A percentile compares a stretch with the other conserved stretches of the same genome.
phyloP scores from a whole-genome alignment of 225 moss, liverwort and hornwort genomes.

The Thuidium tamariscinum region DNA sequence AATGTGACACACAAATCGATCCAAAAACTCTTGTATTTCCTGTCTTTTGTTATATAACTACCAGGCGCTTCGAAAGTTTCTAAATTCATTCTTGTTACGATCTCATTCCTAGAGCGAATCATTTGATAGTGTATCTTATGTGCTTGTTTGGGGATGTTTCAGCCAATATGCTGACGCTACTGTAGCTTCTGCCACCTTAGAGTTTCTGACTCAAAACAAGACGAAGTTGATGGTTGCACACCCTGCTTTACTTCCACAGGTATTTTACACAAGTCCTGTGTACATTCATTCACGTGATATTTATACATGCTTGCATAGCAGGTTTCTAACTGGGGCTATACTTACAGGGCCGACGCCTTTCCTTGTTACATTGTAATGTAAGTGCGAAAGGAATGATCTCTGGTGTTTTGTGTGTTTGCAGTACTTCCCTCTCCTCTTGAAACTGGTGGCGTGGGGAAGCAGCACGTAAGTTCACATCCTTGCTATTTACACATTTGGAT shows the following conservation, averaged over 20 bases:
- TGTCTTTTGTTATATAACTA: neutral
- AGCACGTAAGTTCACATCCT: conserved; percentile 37
- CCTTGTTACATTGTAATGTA: neutral
- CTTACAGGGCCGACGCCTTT: neutral
- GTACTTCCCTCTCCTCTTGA: conserved; percentile 89
- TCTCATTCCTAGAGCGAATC: neutral
- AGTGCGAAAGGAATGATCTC: neutral
- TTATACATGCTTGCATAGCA: neutral
- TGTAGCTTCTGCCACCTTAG: conserved; percentile 68
- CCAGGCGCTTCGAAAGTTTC: neutral
- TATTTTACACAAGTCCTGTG: neutral
- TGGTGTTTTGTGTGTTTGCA: conserved; percentile 25
- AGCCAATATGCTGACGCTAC: conserved; percentile 80
- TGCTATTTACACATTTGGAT: neutral
- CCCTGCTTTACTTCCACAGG: conserved; percentile 72
- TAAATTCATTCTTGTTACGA: neutral
- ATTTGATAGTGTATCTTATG: neutral
- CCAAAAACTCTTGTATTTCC: neutral
- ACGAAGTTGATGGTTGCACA: conserved; percentile 57
- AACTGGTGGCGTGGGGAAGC: conserved; percentile 85
- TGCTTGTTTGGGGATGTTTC: neutral
- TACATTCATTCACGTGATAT: neutral
- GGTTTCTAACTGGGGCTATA: neutral
- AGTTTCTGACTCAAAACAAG: conserved; percentile 71
- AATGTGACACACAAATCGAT: neutral